phyloP scores from a whole-genome alignment of 495 filamentous ascomycete genomes.

The Penicillium steckii region DNA sequence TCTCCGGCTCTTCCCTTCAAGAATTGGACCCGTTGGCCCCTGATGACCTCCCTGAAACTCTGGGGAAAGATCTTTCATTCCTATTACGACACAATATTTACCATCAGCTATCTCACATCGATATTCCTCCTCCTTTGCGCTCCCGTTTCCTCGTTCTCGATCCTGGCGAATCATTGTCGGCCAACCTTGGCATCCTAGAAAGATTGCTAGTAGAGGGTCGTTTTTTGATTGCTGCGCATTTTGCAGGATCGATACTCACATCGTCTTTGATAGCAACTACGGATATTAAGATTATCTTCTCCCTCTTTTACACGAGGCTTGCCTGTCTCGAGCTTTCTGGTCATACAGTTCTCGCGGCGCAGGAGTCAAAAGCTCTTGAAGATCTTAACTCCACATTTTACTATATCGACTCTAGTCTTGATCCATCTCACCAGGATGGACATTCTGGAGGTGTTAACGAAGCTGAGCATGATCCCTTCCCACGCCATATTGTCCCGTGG shows the following conservation, averaged over 20 bases:
- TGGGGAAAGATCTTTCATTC: slow-evolving; percentile 72
- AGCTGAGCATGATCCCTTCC: slow-evolving; percentile 20
- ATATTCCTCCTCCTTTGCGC: slow-evolving; percentile 64
- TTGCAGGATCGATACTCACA: slow-evolving; percentile 40
- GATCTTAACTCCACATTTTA: slow-evolving; percentile 73
- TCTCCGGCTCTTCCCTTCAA: slow-evolving; percentile 30
- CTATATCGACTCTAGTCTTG: slow-evolving; percentile 47
- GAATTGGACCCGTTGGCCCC: slow-evolving; percentile 35
- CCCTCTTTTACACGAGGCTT: slow-evolving; percentile 77
- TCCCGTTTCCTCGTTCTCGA: slow-evolving; percentile 39
- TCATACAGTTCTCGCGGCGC: slow-evolving; percentile 70
- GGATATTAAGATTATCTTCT: slow-evolving; percentile 65
- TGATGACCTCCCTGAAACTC: slow-evolving; percentile 33
- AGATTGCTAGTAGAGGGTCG: slow-evolving; percentile 72
- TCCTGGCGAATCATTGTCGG: slow-evolving; percentile 36
- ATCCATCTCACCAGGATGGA: slow-evolving; percentile 27
- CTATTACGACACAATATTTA: slow-evolving; percentile 77
- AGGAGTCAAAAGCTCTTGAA: slow-evolving; percentile 80
- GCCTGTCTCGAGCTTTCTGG: slow-evolving; percentile 75
- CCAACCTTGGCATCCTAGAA: slow-evolving; percentile 48
- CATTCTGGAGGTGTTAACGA: slow-evolving; percentile 38
- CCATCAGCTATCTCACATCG: slow-evolving; percentile 68
- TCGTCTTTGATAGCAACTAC: slow-evolving; percentile 48
- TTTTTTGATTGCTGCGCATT: slow-evolving; percentile 57
- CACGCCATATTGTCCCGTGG: slow-evolving; percentile 76